Evolutionary conservation across 2,329 filamentous ascomycete genomes (phyloP), one percentile per base, ranked within the genome.

Genomic region (Monosporascus sp.): DNA sequence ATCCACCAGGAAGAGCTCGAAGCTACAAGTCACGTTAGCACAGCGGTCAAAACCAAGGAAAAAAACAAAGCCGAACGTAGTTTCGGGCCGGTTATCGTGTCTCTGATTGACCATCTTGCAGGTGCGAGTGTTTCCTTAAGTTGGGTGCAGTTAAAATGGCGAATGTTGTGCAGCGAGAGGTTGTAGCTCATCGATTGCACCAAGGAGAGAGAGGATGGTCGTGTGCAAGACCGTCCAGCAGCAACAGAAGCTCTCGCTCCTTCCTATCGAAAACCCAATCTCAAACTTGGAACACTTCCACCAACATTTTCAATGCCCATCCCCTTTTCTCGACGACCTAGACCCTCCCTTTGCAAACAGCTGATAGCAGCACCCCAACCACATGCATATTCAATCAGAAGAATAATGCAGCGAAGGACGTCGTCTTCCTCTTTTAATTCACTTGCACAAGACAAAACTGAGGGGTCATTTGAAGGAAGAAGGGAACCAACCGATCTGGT

Each of bases 1-100:
- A 48, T 65, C 83, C 56, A 97, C 87, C 59, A 97, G 76, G 76
- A 97, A 97, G 48, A 95, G 84, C 79, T 97, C 94, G 76, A 95
- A 96, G 68, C 94, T 97, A 54, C 14, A 26, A 38, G 50, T 51
- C 52, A 62, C 55, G 62, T 66, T 52, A 64, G 59, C 52, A 50
- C 49, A 34, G 14, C 34, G 45, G 26, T 26, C 17, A 19, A n/a
- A 22, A 38, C 38, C 31, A 36, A 37, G 17, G 26, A 49, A 24
- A 38, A 27, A 38, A 49, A 34, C 17, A 45, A 45, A 44, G 24
- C 17, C 43, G 43, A 27, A 46, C 43, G 43, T 14, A 9, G 43
- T 22, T 31, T 46, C 43, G 7, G n/a, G 43, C 3, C 11, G 11
- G 43, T 46, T 46, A n/a, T 46, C 22, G 17, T 46, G 43, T n/a